Base-by-base conservation (phyloP, 495 filamentous ascomycete species). In the Trichoderma virens region DNA sequence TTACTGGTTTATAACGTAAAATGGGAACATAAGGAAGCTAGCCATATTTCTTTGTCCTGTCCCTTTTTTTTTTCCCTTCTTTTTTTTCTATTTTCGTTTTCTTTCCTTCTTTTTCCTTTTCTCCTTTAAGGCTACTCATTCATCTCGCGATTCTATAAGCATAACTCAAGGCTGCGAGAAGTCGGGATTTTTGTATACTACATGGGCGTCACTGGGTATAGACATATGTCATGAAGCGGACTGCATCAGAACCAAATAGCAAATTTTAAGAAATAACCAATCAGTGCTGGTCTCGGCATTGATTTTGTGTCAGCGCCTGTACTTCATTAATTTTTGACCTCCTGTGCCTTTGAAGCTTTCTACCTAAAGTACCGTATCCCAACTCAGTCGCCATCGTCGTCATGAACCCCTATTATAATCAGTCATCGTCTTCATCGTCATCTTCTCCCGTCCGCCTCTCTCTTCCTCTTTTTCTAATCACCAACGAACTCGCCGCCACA, bases 401-500 rank as follows among this genome's bases (percentile, higher is more conserved):
- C 16, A 39, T 13, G 18, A 20, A 3, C 18, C 43, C 2, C 43
- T 20, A 0, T 47, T 5, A 20, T 5, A 47, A 23, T 47, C 43
- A 30, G 28, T 56, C 27, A 5, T 54, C 47, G 23, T 54, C 47
- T 1, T 54, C 47, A 27, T 54, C 47, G 2, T 56, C 47, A 28
- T 56, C 65, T 43, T 16, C 23, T n/a, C 65, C 65, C 59, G 67
- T 65, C 62, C 59, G 45, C 25, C 59, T 61, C 65, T 73, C 67
- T 30, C 65, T 20, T 63, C 45, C 71, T 64, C 9, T 66, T 62
- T 65, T 66, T 69, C 61, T 41, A 56, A 45, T 64, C 65, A 39
- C 43, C 66, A 62, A 30, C 47, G 47, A 56, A 27, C 23, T 56
- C 47, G 47, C 47, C 23, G 47, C 27, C n/a, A 18, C 64, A 7